Evolutionary conservation across 139 green algal species (phyloP), one percentile per base, ranked within the genome.

Genomic region (Chlorella ohadii): DNA sequence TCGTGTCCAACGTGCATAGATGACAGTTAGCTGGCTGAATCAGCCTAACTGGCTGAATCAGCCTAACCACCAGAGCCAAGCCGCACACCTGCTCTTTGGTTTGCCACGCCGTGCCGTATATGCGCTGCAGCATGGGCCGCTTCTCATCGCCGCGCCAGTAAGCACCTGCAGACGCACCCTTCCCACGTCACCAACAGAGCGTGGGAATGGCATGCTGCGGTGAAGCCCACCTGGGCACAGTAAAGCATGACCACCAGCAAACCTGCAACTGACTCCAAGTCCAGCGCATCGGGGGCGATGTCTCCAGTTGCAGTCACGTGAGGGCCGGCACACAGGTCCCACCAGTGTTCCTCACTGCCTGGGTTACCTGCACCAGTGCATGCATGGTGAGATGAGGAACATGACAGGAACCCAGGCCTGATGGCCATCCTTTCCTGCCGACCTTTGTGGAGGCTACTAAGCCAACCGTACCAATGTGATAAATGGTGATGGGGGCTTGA

Each of bases 61-160:
- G 44, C 44, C 6, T 9, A 51, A 9, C 6, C 44, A 51, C 6
- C 44, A 51, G 44, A 9, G 6, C 9, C 22, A 2, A 22, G 22
- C 51, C 51, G 11, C 22, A 4, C 56, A 96, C 90, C 92, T 97
- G 91, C 70, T 89, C 89, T 41, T 89, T 83, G 0, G 64, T 94
- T 84, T 95, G 83, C 95, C 96, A 99, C 3, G 95, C 97, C 0
- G 96, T 99, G 79, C 97, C 97, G 84, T 99, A 99, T 23, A 99
- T 92, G 59, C 97, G 92, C 91, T 97, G 94, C 85, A 98, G 90
- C 95, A 96, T 95, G 19, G 91, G 82, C 25, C 91, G 92, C 12
- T 84, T 93, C 90, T 99, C 97, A 80, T 99, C 96, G 2, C 97
- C 97, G 16, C 97, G 89, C 96, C 95, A 98, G 90, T 98, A 98